These are phyloP conservation scores for Helotiales sp. DNA, from an alignment of 2,329 filamentous ascomycete species.

Conservation along the genomic window DNA sequence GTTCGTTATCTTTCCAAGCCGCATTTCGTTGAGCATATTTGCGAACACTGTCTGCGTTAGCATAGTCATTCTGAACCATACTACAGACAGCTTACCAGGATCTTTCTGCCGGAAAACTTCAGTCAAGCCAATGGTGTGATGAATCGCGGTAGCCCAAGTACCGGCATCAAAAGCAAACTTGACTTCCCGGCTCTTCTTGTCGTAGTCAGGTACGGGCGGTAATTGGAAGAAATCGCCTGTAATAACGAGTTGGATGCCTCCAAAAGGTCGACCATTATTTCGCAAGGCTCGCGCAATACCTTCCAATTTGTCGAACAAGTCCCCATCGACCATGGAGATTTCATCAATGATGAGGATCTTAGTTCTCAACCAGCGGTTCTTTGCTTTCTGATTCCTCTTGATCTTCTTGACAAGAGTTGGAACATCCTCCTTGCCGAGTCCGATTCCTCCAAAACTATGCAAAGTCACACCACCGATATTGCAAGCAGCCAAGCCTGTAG, in stretches of 20 bases:
- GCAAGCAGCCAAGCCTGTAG: slow-evolving; percentile 91
- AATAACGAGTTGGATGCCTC: slow-evolving; percentile 92
- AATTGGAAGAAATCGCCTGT: slow-evolving; percentile 98
- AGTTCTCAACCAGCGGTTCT: slow-evolving; percentile 83
- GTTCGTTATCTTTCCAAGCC: slow-evolving; percentile 78
- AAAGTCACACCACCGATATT: slow-evolving; percentile 95
- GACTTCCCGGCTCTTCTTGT: slow-evolving; percentile 56
- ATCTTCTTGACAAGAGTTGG: slow-evolving; percentile 86
- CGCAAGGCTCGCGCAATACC: slow-evolving; percentile 81
- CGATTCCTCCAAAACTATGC: slow-evolving; percentile 95
- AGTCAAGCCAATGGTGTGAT: slow-evolving; percentile 92
- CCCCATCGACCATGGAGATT: slow-evolving; percentile 97
- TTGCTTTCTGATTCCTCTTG: slow-evolving; percentile 82
- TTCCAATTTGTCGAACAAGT: slow-evolving; percentile 94
- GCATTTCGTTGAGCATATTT: slow-evolving; percentile 96
- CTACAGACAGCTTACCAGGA: slow-evolving; percentile 48
- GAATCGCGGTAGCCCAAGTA: slow-evolving; percentile 89
- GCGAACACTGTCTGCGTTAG: slow-evolving; percentile 67
- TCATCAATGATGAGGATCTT: slow-evolving; percentile 91
- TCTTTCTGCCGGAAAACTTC: slow-evolving; percentile 97
- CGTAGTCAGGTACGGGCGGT: slow-evolving; percentile 81
- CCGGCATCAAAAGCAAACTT: slow-evolving; percentile 93
- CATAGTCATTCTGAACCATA: not conserved
- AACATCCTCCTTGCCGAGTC: slow-evolving; percentile 86
- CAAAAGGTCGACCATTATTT: slow-evolving; percentile 90